Evolutionary conservation across 495 filamentous ascomycete genomes (phyloP).

Genomic region (Daldinia vernicosa): DNA sequence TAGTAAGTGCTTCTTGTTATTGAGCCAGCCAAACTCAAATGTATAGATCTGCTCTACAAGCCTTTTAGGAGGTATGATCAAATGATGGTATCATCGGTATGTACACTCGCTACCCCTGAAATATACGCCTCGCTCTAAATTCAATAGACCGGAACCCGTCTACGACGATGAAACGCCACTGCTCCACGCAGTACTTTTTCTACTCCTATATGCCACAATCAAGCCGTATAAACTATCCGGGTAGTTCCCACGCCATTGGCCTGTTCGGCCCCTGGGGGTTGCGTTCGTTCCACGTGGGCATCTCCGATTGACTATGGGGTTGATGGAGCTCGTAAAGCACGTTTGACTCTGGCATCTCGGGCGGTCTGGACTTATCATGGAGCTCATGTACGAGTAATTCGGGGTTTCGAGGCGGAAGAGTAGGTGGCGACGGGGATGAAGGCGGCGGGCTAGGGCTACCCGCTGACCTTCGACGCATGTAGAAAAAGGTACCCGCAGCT

Average conservation of each 20-base stretch:
- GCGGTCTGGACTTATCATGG: neutral
- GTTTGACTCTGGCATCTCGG: neutral
- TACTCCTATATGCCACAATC: neutral
- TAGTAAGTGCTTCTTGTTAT: neutral
- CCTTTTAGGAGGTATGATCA: neutral
- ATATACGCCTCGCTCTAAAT: neutral
- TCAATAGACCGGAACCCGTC: neutral
- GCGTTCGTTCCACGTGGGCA: constrained; percentile 10
- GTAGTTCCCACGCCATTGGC: constrained; percentile 16
- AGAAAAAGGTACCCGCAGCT: constrained; percentile 7
- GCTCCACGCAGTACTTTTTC: neutral
- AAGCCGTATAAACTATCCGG: neutral
- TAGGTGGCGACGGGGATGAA: neutral
- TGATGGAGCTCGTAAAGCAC: constrained; percentile 14
- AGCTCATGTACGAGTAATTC: neutral
- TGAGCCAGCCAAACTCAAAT: neutral
- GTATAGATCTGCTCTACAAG: neutral
- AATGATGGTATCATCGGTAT: neutral
- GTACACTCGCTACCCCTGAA: neutral
- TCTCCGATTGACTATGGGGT: constrained; percentile 6
- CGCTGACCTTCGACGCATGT: constrained; percentile 13
- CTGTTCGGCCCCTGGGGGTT: neutral
- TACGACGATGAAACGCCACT: neutral
- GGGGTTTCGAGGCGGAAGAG: neutral
- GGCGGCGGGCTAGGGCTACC: neutral